Conservation (phyloP, 192 early-diverging fungal genomes). For the Coemansia biformis region DNA sequence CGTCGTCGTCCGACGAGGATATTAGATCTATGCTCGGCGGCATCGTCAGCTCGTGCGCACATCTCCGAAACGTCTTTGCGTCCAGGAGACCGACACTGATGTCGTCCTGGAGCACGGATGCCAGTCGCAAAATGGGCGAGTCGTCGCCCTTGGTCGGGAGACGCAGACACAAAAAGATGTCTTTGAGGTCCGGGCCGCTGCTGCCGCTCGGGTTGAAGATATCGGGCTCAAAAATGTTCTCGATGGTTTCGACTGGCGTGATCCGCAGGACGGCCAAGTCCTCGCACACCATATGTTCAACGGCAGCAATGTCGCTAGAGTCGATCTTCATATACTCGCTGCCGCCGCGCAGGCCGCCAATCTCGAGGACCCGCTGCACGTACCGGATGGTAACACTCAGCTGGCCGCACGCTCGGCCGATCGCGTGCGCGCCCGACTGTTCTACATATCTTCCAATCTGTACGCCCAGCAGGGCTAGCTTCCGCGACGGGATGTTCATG, state of each 20-base stretch:
- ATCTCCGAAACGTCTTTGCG: background rate
- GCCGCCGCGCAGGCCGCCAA: slow-evolving; percentile 17
- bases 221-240: slow-evolving; percentile 19
- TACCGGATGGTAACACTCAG: slow-evolving; percentile 14
- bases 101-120: slow-evolving; percentile 3
- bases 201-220: slow-evolving; percentile 29
- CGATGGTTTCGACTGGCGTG: slow-evolving; percentile 18
- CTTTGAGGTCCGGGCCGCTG: slow-evolving; percentile 6
- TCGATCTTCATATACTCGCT: slow-evolving; percentile 14
- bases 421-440: slow-evolving; percentile 1
- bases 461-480: slow-evolving; percentile 15
- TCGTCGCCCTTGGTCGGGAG: slow-evolving; percentile 2
- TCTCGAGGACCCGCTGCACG: slow-evolving; percentile 11
- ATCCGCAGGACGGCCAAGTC: slow-evolving; percentile 23
- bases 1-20: slow-evolving; percentile 31
- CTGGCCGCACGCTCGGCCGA: background rate
- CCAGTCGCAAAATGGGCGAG: background rate
- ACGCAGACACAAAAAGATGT: slow-evolving; percentile 20
- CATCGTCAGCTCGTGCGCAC: slow-evolving; percentile 22
- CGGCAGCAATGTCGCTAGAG: slow-evolving; percentile 12
- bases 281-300: slow-evolving; percentile 11
- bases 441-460: slow-evolving; percentile 26
- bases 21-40: slow-evolving; percentile 31
- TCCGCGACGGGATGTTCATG: slow-evolving; percentile 6
- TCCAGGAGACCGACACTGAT: slow-evolving; percentile 5